These are phyloP conservation scores for Asclepias syriaca DNA, from an alignment of 257 asterid genomes.

Conservation along the genomic window DNA sequence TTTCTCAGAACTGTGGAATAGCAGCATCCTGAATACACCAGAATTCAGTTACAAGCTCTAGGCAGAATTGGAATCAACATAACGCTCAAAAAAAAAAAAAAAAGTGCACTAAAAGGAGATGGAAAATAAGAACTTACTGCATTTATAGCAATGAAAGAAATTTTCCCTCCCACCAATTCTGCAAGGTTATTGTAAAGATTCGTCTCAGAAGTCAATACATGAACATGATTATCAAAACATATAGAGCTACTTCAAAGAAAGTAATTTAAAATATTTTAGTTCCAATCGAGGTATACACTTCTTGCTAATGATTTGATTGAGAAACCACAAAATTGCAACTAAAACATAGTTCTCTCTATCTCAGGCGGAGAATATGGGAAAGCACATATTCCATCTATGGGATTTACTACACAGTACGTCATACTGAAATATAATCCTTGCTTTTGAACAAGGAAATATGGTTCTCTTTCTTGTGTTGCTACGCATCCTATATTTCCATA, in stretches of 20 bases:
- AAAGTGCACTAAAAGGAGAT: neutral
- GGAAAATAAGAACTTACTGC: constrained; percentile 37
- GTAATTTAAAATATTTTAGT: neutral
- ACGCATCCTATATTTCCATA: neutral
- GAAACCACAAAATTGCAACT: neutral
- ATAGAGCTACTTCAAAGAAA: neutral
- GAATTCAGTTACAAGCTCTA: neutral
- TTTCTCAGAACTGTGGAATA: constrained; percentile 42
- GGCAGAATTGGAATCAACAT: neutral
- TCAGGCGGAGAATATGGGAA: neutral
- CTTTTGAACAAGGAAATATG: neutral
- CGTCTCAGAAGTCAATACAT: neutral
- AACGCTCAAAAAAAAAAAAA: too few species aligned
- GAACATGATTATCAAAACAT: neutral
- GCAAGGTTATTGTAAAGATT: constrained; percentile 12
- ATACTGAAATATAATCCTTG: neutral
- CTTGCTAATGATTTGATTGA: neutral
- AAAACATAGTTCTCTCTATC: neutral
- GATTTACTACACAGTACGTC: neutral
- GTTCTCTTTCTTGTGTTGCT: neutral
- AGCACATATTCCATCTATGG: neutral
- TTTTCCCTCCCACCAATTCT: constrained; percentile 70
- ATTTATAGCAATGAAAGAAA: constrained; percentile 63
- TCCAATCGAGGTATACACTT: neutral
- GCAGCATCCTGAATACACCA: constrained; percentile 37